Evolutionary conservation across 768 basidiomycete species (phyloP), one percentile per base, ranked within the genome.

Genomic region (Termitomyces sp.): DNA sequence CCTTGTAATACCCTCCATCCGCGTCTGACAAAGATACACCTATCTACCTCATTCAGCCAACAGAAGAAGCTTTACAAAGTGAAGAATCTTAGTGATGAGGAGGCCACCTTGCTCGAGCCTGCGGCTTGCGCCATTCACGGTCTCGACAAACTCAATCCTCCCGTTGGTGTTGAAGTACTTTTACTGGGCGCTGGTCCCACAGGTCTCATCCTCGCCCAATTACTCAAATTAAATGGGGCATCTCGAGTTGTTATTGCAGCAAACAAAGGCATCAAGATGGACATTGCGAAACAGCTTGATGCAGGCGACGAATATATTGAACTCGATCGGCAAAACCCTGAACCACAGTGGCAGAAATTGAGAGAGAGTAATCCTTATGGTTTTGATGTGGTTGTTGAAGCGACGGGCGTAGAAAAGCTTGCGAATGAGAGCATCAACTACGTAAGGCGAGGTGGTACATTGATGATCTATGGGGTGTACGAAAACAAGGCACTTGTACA

Each of bases 81-180:
- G 64, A 74, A 92, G 62, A 94, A 94, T 72, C 80, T 95, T 53
- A 83, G 83, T 8, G 92, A 94, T 67, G 88, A 92, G 65, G 92
- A 94, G 61, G 84, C 92, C 1, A 93, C 91, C 3, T 82, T 96
- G 20, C 78, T 94, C 36, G 93, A 95, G 67, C 94, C 94, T 41
- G 90, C 92, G 3, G 87, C 93, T 5, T 96, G 93, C 63, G 94
- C 94, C 33, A 83, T 96, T 52, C 93, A 96, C 69, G 93, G 93
- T 6, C 84, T 94, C 60, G 93, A 96, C 73, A 92, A 92, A 70
- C 82, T 96, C 56, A 82, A 77, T 56, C 86, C 90, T 1, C 83
- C 87, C 3, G 90, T 94, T 58, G 93, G 93, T 28, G 76, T 89
- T 41, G 91, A 94, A 51, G 92, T 89, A 20, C 82, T 96, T 53